Base-by-base conservation (phyloP, 169 alveolate genomes). In the Ichthyophthirius multifiliis region DNA sequence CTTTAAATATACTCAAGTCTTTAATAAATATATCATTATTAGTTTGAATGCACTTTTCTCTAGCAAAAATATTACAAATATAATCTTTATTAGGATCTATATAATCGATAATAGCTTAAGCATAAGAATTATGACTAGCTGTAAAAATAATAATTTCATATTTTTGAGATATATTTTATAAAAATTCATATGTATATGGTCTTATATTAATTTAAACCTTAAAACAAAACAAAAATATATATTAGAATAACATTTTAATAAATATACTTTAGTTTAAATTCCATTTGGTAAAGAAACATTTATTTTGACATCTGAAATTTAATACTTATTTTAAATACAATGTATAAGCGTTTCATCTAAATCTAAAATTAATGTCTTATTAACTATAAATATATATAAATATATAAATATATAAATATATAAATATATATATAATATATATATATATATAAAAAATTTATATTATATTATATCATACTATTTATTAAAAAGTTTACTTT, bases 101-200 rank as follows among this genome's bases (percentile, higher is more conserved):
- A 43, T 85, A 85, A 75, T 92, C 90, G 30, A 94, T 67, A 12
- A 92, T 94, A 5, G 90, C 84, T 76, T 91, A 93, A 2, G 97
- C 97, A 83, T 90, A 94, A 63, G 93, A 89, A 27, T 76, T 41
- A 77, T 89, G 91, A 27, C 92, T 81, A 32, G 97, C 97, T 23
- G 97, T 94, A 74, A 92, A 94, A 3, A 94, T 89, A 27, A 90
- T 87, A 7, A 94, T 91, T 83, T 94, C 95, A 86, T 83, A 94
- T 23, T 74, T 55, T 43, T 88, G 78, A 75, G 86, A 87, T 15
- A 90, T 89, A 46, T 84, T 76, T 46, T 83, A 65, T 20, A 94
- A 73, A 16, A 85, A 80, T 80, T 94, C 90, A 45, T 78, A 47
- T 37, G 90, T 89, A 82, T 83, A 92, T 15, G 97, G 97, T 67